Conservation (phyloP, 169 alveolate genomes). For the Eimeria falciformis region DNA sequence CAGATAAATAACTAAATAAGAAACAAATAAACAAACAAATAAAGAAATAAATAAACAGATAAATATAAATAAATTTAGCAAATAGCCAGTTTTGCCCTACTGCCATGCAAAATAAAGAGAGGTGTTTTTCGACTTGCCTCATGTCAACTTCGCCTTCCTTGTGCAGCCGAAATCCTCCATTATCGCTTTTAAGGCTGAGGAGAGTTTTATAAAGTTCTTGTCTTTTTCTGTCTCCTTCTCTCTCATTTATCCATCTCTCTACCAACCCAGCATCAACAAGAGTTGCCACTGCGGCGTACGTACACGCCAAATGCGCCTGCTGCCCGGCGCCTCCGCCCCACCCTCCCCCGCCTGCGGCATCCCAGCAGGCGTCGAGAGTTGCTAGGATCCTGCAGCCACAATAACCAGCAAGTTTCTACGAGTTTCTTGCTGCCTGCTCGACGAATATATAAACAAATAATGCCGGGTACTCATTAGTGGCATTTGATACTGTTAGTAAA, state of each 20-base stretch:
- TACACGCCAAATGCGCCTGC: constrained; percentile 79
- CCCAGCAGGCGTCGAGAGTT: constrained; percentile 32
- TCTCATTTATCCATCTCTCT: constrained; percentile 84
- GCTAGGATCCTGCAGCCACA: constrained; percentile 26
- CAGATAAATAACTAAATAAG: background rate
- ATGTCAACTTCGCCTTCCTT: constrained; percentile 95
- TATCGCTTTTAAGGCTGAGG: constrained; percentile 17
- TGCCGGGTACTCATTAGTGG: no score
- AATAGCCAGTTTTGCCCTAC: background rate
- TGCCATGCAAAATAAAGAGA: no score
- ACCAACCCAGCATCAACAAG: constrained; percentile 28
- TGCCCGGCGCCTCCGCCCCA: constrained; percentile 82
- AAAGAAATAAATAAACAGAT: background rate
- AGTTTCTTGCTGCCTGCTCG: no score
- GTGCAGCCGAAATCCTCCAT: constrained; percentile 92
- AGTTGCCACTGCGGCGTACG: constrained; percentile 78
- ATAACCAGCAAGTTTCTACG: no score
- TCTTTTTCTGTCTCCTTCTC: constrained; percentile 82
- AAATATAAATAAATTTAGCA: background rate
- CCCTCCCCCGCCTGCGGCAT: constrained; percentile 70
- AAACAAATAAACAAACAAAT: background rate
- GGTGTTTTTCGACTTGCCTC: no score
- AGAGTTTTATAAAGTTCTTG: constrained; percentile 73
- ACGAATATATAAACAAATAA: no score
- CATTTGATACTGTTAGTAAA: no score